Evolutionary conservation across 768 basidiomycete species (phyloP), one percentile per base, ranked within the genome.

Genomic region (Lactarius pseudohatsudake): DNA sequence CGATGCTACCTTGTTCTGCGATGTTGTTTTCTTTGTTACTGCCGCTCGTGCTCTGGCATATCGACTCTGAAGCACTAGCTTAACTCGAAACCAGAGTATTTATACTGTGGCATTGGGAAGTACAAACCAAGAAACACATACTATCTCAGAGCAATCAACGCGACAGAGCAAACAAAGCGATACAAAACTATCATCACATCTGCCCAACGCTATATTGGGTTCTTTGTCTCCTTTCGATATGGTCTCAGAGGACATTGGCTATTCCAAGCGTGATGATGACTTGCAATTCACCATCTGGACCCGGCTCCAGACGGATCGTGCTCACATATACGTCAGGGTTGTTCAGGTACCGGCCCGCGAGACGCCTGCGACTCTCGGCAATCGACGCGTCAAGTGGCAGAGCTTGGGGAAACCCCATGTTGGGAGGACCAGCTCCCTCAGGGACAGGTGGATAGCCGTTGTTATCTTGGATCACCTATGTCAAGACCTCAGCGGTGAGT

Each of bases 211-310:
- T 2, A 50, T 26, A 50, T 26, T 53, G 22, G 13, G 50, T 53
- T 26, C 50, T 5, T 53, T 13, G 26, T 7, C 50, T 22, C 10
- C 47, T 50, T 13, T 50, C 47, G 4, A 50, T 11, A 8, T 57
- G 32, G 34, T 6, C 16, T 58, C 45, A 58, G 32, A 38, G 16
- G n/a, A n/a, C 16, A 6, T 45, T 5, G 11, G 41, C 16, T 18
- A 59, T 59, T 9, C 47, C 64, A 15, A 64, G 15, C 11, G 10
- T 34, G 50, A 64, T 64, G 15, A 59, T 26, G 20, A 64, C 40
- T 34, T 38, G 47, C 3, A 54, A 11, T 9, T 28, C 22, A 34
- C 64, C 58, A 15, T 50, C 26, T 3, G 53, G 28, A 2, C 64
- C 50, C 2, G 3, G n/a, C 22, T 59, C 58, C 20, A 55, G 20